These are phyloP conservation scores for Colletotrichum theobromicola DNA, from an alignment of 2,329 filamentous ascomycete genomes.

Conservation along the genomic window DNA sequence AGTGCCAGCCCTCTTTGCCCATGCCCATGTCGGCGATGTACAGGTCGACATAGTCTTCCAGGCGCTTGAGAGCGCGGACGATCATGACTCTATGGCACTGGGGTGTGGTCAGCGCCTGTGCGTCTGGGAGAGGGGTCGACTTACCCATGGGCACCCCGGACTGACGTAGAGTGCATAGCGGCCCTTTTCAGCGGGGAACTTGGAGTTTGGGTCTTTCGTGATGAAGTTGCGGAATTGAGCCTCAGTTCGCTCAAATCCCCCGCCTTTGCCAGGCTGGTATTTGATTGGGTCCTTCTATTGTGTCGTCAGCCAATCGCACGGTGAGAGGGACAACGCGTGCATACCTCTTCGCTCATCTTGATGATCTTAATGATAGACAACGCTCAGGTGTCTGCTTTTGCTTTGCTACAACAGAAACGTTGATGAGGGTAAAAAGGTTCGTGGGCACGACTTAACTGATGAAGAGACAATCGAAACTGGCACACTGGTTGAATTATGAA, in stretches of 20 bases:
- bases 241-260: constrained; percentile 56
- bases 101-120: background rate
- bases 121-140: background rate
- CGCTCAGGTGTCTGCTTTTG: too few species aligned
- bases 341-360: constrained; percentile 1
- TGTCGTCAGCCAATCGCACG: background rate
- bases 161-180: constrained; percentile 69
- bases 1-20: constrained; percentile 61
- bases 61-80: constrained; percentile 73
- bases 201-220: constrained; percentile 52
- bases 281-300: constrained; percentile 1
- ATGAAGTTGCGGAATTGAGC: constrained; percentile 62
- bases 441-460: too few species aligned
- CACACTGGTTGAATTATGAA: background rate
- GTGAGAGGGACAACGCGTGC: background rate
- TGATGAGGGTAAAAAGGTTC: background rate
- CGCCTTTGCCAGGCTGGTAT: constrained; percentile 38
- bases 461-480: background rate
- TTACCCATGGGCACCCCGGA: constrained; percentile 68
- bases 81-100: constrained; percentile 77
- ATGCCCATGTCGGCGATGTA: constrained; percentile 75
- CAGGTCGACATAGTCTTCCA: constrained; percentile 71
- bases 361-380: background rate
- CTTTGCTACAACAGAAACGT: background rate
- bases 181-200: constrained; percentile 62